These are phyloP conservation scores for Fraxinus ornus DNA, from an alignment of 305 asterid genomes.

Conservation along the genomic window DNA sequence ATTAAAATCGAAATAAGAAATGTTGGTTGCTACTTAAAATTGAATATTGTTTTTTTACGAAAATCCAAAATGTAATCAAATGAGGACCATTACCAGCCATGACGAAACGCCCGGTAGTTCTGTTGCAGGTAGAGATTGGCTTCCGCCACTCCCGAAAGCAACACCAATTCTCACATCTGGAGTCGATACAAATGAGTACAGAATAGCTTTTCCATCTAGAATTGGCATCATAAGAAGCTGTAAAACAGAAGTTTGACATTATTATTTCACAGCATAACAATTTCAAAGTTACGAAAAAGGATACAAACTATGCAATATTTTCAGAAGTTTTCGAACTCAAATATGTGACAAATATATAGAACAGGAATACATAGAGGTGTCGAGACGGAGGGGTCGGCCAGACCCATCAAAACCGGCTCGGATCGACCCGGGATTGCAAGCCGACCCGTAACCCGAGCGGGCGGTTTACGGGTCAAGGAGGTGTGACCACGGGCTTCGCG, in stretches of 20 bases:
- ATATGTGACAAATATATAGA: not conserved
- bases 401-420: too few relatives aligned
- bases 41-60: not conserved
- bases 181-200: conserved; percentile 73
- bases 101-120: conserved; percentile 98
- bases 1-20: not conserved
- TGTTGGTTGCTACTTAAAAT: not conserved
- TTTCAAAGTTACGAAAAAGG: not conserved
- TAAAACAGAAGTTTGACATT: conserved; percentile 21
- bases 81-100: conserved; percentile 70
- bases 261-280: conserved; percentile 3
- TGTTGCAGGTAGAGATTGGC: conserved; percentile 93
- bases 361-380: not conserved
- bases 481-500: too few relatives aligned
- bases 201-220: conserved; percentile 86
- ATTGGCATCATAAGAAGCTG: conserved; percentile 87
- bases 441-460: too few relatives aligned
- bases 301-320: not conserved
- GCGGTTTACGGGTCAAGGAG: too few relatives aligned
- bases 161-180: conserved; percentile 95
- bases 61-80: not conserved
- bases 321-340: not conserved
- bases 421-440: too few relatives aligned
- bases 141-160: conserved; percentile 96
- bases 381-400: too few relatives aligned